These are phyloP conservation scores for Suhomyces choctaworum DNA, from an alignment of 1,139 yeast species.

Conservation along the genomic window DNA sequence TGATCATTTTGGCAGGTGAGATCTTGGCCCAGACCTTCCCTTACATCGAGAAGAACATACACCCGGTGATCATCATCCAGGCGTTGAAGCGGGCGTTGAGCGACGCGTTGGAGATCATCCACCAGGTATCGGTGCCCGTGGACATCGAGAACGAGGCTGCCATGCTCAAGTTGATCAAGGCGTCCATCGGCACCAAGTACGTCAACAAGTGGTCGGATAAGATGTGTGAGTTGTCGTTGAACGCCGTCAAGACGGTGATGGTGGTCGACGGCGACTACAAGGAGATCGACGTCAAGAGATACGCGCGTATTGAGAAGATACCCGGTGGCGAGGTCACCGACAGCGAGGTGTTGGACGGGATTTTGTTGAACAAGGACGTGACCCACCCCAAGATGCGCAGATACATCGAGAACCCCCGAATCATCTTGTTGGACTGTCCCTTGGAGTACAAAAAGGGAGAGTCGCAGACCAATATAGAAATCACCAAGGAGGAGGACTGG, in stretches of 20 bases:
- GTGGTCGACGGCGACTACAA: constrained; percentile 66
- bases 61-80: constrained; percentile 93
- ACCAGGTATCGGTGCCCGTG: constrained; percentile 80
- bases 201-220: constrained; percentile 87
- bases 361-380: constrained; percentile 90
- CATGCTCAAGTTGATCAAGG: constrained; percentile 81
- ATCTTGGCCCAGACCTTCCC: constrained; percentile 94
- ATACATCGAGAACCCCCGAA: constrained; percentile 81
- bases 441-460: constrained; percentile 98
- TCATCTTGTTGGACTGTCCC: constrained; percentile 91
- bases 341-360: constrained; percentile 84
- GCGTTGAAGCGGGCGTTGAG: constrained; percentile 89
- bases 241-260: constrained; percentile 83
- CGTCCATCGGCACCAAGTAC: constrained; percentile 95
- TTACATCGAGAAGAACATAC: constrained; percentile 89
- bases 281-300: constrained; percentile 92
- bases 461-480: constrained; percentile 96
- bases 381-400: constrained; percentile 98
- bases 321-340: constrained; percentile 98
- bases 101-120: constrained; percentile 88
- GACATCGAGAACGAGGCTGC: constrained; percentile 83
- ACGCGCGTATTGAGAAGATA: constrained; percentile 89
- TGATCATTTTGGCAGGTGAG: constrained; percentile 93
- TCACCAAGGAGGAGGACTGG: constrained; percentile 97
- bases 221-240: constrained; percentile 87